A percentile compares a stretch with the other conserved stretches of the same genome.
These are phyloP conservation scores for Tritrichomonas musculus DNA, from an alignment of 208 protist genomes.

Conservation along the genomic window DNA sequence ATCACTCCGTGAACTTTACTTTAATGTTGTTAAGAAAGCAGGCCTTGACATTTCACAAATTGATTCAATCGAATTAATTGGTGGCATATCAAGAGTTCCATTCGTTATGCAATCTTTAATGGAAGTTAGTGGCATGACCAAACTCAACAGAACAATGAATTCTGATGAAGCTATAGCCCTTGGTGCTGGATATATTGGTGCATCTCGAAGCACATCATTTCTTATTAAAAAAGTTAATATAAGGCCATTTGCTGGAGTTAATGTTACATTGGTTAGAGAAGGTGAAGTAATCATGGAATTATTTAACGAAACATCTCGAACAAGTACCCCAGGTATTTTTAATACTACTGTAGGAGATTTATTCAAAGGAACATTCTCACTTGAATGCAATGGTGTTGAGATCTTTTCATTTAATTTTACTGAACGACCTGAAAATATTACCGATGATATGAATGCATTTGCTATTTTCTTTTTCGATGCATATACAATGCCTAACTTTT, in stretches of 20 bases:
- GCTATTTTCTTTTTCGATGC: background rate
- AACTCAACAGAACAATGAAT: background rate
- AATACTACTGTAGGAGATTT: background rate
- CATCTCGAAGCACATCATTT: background rate
- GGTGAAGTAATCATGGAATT: background rate
- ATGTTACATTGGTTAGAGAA: background rate
- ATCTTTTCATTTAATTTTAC: no score
- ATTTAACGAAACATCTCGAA: no score
- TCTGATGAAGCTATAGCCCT: conserved; percentile 15
- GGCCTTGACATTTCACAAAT: background rate
- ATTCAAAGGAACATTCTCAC: background rate
- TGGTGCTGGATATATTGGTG: background rate
- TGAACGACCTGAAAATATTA: no score
- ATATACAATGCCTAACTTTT: background rate
- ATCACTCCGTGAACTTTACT: background rate
- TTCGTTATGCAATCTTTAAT: background rate
- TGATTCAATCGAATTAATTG: background rate
- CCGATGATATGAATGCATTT: background rate
- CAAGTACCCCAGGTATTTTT: background rate
- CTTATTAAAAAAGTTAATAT: background rate
- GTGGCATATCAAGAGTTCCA: background rate
- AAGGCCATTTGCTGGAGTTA: background rate
- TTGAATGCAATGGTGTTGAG: background rate
- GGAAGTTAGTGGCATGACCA: no score
- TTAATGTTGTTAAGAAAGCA: background rate